Base-by-base conservation (phyloP, 306 rosid species). In the Gillenia trifoliata region DNA sequence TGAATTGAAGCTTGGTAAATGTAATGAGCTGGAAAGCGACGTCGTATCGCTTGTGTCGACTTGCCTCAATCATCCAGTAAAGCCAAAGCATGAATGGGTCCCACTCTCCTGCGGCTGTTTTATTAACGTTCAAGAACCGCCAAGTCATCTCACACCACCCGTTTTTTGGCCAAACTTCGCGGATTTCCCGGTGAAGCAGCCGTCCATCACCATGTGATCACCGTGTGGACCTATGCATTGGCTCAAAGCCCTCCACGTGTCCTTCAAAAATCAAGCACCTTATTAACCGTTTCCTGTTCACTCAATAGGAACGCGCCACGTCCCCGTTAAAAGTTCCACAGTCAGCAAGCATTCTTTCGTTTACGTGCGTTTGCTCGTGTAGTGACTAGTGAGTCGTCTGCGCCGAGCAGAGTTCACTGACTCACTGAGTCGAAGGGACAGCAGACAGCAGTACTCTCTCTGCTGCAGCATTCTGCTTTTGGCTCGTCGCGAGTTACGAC, bases 181-280 rank as follows among this genome's bases (percentile, higher is more conserved):
- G 11, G 61, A 31, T 29, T 68, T 67, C 11, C 0, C 59, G 73
- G 73, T 68, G 40, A 28, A 29, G 17, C 38, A 15, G 10, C 19
- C 11, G 33, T 3, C 34, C n/a, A 13, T 28, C 34, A 60, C 65
- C 65, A 6, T 6, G 63, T 11, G 65, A 28, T 28, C 67, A 19
- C 11, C 36, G 23, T 13, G 0, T 5, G 41, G 23, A 63, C 67
- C 23, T 11, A 20, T 75, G 8, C 52, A 15, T 19, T 19, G 83
- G 79, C 26, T 60, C 29, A 25, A 7, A 31, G 13, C 62, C 30
- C 22, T 41, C 88, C 91, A 85, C 87, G 86, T 79, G 77, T 73
- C 80, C 13, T 0, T 16, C 45, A 30, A 16, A 22, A 38, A 20
- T n/a, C 59, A n/a, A 20, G 22, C 47, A n/a, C 2, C 2, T 45